Base-by-base conservation (phyloP, 2,329 filamentous ascomycete genomes). In the Penicillium sp. region DNA sequence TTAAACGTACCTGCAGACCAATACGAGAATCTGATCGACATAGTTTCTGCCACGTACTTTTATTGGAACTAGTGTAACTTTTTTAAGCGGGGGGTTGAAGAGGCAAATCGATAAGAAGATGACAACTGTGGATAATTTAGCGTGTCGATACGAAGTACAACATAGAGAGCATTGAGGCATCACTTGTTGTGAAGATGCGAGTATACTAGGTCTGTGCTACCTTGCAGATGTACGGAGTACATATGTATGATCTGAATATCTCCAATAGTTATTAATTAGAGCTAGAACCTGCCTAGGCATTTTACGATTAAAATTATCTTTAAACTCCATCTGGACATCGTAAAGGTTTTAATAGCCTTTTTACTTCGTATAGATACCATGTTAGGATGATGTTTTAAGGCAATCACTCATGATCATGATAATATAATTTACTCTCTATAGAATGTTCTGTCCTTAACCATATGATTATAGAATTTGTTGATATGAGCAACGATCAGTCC, bases 11-110 rank as follows among this genome's bases (percentile, higher is more conserved):
- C 60, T 62, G 58, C 58, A 61, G 56, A 35, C 26, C n/a, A 28
- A 47, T 36, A 37, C 19, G 42, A 40, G n/a, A 50, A 33, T 48
- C 35, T 7, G 59, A 58, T 61, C 51, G 54, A 53, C 53, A 48
- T 50, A 47, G 38, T 36, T 40, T 48, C 49, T 58, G 58, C 51
- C 48, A 50, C 44, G 55, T 60, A 60, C 52, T 60, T 58, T 48
- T 48, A 3, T 47, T 25, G 28, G 31, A 49, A 56, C 48, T 57
- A 49, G 51, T 59, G 50, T 50, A 30, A 43, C 46, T 57, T n/a
- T 36, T 17, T 36, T 26, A 12, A 22, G 22, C 4, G 22, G 19
- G 28, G 10, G 16, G 5, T 16, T 19, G 1, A 19, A 28, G 33
- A 38, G 25, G 33, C 16, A 17, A 48, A 48, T 37, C 33, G 1